Base-by-base conservation (phyloP, 2,329 filamentous ascomycete genomes). In the Microdochium trichocladiopsis region DNA sequence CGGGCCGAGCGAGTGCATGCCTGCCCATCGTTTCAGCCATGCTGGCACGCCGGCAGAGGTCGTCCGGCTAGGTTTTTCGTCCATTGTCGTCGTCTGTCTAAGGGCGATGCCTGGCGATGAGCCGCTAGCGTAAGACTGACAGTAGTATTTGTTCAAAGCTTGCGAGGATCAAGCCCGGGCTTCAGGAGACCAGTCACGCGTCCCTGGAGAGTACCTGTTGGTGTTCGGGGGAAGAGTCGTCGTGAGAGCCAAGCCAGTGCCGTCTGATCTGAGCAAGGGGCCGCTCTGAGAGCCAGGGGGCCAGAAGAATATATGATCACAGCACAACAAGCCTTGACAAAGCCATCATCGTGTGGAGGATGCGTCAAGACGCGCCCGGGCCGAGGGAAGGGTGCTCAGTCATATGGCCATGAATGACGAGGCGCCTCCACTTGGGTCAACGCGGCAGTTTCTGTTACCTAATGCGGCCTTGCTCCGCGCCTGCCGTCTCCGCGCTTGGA, bases 1-100 rank as follows among this genome's bases (percentile, higher is more conserved):
- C 22, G 52, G 61, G 43, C 25, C 36, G 5, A 25, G 37, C 22
- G 24, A 22, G 43, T 12, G 31, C 24, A n/a, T 43, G 18, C 47
- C 49, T 28, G 33, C 33, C 41, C 41, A 45, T 3, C 41, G 41
- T 18, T 45, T 45, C 3, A 45, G 41, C 41, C 41, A 45, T 12
- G 16, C 18, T 8, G 41, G 41, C 41, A 22, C 18, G 41, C 41
- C 41, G 41, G n/a, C 11, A 8, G 41, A 23, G 12, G 18, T 18
- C 5, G 41, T 16, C 18, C 22, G 11, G 41, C 16, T 22, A 18
- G n/a, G n/a, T 23, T 45, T 45, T 12, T 45, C 41, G 18, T 45
- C 41, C 41, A 45, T 45, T 12, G 5, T 45, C n/a, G 8, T 18
- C n/a, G n/a, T 41, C 6, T 41, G 36, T 9, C 28, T 5, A 18